Evolutionary conservation across 805 yeast genomes (phyloP).

Genomic region (Ogataea nitratoaversa): DNA sequence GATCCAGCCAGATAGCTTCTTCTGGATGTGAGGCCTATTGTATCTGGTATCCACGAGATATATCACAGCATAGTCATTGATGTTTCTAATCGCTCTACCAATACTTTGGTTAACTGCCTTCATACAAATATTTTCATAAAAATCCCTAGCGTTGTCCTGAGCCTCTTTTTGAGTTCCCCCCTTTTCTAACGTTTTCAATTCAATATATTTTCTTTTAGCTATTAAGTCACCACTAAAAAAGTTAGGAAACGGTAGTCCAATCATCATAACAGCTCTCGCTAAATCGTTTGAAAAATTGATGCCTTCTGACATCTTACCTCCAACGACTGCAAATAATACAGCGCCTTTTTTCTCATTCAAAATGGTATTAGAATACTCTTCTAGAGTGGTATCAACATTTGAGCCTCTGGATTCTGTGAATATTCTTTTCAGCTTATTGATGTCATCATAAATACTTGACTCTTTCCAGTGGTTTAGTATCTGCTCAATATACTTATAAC

Average conservation of each 20-base stretch:
- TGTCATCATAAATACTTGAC: slow-evolving; percentile 27
- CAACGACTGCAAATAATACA: slow-evolving; percentile 76
- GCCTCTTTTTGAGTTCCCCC: slow-evolving; percentile 51
- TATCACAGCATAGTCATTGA: slow-evolving; percentile 73
- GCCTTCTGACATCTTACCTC: slow-evolving; percentile 91
- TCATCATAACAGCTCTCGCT: slow-evolving; percentile 83
- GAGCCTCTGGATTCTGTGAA: slow-evolving; percentile 53
- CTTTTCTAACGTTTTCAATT: slow-evolving; percentile 38
- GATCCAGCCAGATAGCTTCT: slow-evolving; percentile 75
- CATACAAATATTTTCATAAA: slow-evolving; percentile 84
- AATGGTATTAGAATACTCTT: slow-evolving; percentile 46
- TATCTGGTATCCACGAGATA: slow-evolving; percentile 69
- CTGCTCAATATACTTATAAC: slow-evolving; percentile 66
- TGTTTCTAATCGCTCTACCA: slow-evolving; percentile 87
- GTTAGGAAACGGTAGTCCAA: slow-evolving; percentile 90
- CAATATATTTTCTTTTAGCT: slow-evolving; percentile 65
- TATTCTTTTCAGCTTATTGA: slow-evolving; percentile 40
- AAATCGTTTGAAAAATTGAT: slow-evolving; percentile 83
- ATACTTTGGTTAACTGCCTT: slow-evolving; percentile 88
- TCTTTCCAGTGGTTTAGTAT: slow-evolving; percentile 51
- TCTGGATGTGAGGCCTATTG: slow-evolving; percentile 36
- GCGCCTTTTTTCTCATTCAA: slow-evolving; percentile 46
- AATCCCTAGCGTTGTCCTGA: slow-evolving; percentile 43
- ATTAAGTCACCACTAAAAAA: slow-evolving; percentile 74
- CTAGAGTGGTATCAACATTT: slow-evolving; percentile 43